Conservation (phyloP, 1,284 basidiomycete genomes). For the Malassezia brasiliensis region DNA sequence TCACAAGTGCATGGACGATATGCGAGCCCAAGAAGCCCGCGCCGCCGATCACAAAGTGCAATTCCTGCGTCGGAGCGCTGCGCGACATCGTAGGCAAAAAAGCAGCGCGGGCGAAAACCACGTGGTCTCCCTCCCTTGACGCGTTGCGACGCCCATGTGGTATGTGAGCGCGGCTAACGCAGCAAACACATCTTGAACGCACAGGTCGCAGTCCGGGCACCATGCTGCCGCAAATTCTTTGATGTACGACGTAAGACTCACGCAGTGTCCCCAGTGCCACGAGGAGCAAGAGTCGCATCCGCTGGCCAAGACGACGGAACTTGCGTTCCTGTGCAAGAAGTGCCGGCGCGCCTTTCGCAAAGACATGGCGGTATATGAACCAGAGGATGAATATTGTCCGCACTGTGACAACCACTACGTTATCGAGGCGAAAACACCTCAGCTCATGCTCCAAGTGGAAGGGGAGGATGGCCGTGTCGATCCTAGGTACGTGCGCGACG, state of each 20-base stretch:
- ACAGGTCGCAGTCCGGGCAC: slow-evolving; percentile 44
- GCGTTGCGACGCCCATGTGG: slow-evolving; percentile 8
- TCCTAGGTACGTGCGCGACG: slow-evolving; percentile 53
- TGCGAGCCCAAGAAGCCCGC: slow-evolving; percentile 44
- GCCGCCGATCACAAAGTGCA: slow-evolving; percentile 45
- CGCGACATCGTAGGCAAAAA: slow-evolving; percentile 28
- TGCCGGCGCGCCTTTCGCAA: slow-evolving; percentile 95
- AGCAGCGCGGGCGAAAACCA: neutral
- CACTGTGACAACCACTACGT: slow-evolving; percentile 98
- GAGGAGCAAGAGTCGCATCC: slow-evolving; percentile 68
- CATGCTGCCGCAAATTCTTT: slow-evolving; percentile 46
- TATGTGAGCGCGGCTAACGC: slow-evolving; percentile 3
- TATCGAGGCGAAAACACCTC: slow-evolving; percentile 81
- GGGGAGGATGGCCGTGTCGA: slow-evolving; percentile 82
- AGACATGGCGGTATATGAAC: slow-evolving; percentile 80
- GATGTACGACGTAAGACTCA: slow-evolving; percentile 27
- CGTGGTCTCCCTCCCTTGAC: neutral
- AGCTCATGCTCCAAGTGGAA: slow-evolving; percentile 73
- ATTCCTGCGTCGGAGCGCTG: slow-evolving; percentile 34
- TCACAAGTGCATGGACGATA: slow-evolving; percentile 35
- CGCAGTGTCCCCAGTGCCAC: slow-evolving; percentile 78
- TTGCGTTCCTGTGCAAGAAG: slow-evolving; percentile 93
- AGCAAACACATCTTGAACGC: slow-evolving; percentile 48
- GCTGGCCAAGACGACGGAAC: slow-evolving; percentile 70
- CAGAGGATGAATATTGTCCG: slow-evolving; percentile 94